These are phyloP conservation scores for Erysimum pusillum DNA, from an alignment of 441 rosid genomes.

Conservation along the genomic window DNA sequence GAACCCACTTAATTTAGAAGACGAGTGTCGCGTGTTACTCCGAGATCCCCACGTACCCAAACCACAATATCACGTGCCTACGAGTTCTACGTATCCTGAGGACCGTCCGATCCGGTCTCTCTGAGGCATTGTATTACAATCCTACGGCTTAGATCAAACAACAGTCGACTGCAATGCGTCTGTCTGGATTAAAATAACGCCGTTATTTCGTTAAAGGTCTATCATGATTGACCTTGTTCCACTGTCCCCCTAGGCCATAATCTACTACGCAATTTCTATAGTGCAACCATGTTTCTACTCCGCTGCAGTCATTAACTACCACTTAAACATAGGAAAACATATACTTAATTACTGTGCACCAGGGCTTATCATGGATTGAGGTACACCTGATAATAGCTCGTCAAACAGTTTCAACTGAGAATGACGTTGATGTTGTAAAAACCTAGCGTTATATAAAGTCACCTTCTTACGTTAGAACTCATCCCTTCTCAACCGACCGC, in stretches of 20 bases:
- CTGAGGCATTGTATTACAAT: neutral
- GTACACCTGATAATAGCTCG: neutral
- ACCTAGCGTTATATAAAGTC: constrained; percentile 23
- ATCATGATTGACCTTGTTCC: constrained; percentile 29
- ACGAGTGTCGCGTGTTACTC: constrained; percentile 44
- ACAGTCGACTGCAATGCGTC: constrained; percentile 3
- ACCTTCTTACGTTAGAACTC: constrained; percentile 14
- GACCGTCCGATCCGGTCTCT: constrained; percentile 37
- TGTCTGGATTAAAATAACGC: constrained; percentile 13
- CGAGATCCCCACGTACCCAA: constrained; percentile 35
- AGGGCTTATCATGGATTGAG: neutral
- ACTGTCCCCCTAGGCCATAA: neutral
- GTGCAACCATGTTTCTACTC: constrained; percentile 18
- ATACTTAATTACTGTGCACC: neutral
- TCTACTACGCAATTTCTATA: neutral
- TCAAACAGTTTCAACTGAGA: neutral
- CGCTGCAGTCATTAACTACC: neutral
- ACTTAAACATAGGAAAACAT: neutral
- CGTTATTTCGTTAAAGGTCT: constrained; percentile 35
- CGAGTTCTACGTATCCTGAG: neutral
- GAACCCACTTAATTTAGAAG: constrained; percentile 22
- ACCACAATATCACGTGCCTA: constrained; percentile 40
- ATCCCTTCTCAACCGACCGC: constrained; percentile 34
- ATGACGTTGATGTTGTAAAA: constrained; percentile 11
- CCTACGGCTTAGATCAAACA: constrained; percentile 24